Evolutionary conservation across 2,329 filamentous ascomycete genomes (phyloP).

Genomic region (Graphilbum ipis-grandicollis): DNA sequence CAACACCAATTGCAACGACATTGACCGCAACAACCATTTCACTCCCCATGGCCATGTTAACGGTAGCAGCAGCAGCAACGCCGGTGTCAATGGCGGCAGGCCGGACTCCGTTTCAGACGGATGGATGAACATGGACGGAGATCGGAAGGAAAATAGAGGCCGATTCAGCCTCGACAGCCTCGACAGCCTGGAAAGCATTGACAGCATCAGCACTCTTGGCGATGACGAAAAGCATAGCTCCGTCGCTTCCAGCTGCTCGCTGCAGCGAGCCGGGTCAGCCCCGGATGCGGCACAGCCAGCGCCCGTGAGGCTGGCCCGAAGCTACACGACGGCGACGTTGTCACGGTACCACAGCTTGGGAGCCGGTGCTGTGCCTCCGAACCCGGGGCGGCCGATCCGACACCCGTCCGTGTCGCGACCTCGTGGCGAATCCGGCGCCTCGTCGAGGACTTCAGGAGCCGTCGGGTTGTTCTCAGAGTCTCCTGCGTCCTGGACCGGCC

Average conservation of each 20-base stretch:
- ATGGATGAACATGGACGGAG: too few species aligned
- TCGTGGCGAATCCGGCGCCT: too few species aligned
- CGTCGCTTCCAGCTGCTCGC: too few species aligned
- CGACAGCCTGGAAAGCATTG: not conserved
- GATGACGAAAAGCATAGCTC: too few species aligned
- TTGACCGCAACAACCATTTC: not conserved
- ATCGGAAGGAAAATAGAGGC: too few species aligned
- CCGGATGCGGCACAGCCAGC: not conserved
- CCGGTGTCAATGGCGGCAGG: conserved; percentile 4
- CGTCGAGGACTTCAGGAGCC: too few species aligned
- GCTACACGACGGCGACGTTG: not conserved
- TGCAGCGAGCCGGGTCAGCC: not conserved
- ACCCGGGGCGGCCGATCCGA: not conserved
- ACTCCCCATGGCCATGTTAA: not conserved
- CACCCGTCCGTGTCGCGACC: too few species aligned
- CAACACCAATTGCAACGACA: not conserved
- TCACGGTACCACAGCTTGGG: not conserved
- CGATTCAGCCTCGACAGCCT: too few species aligned
- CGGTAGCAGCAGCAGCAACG: conserved; percentile 1
- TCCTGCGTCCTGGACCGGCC: too few species aligned
- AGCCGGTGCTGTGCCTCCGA: not conserved
- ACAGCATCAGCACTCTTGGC: not conserved
- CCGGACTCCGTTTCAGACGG: too few species aligned
- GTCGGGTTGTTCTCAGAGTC: too few species aligned
- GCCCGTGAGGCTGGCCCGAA: not conserved